These are phyloP conservation scores for Colletotrichum plurivorum DNA, from an alignment of 2,329 filamentous ascomycete genomes.

Conservation along the genomic window DNA sequence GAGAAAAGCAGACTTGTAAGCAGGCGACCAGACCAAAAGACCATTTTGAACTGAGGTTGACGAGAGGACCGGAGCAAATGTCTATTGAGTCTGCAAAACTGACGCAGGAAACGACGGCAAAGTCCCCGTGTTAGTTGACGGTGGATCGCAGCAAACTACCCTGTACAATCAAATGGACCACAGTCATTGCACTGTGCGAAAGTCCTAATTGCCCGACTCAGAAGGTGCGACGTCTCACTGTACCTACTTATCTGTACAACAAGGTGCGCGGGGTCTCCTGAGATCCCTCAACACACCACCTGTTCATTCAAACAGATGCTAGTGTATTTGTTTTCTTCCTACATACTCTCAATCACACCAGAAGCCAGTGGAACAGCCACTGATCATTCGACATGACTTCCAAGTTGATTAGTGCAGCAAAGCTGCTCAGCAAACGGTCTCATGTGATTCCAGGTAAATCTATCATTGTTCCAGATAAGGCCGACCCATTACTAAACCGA, in stretches of 20 bases:
- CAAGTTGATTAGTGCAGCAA: constrained; percentile 52
- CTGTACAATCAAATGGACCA: background rate
- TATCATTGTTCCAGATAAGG: background rate
- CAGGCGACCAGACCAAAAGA: no score
- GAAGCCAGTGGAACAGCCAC: background rate
- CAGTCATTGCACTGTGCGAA: constrained; percentile 19
- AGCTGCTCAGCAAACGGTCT: constrained; percentile 57
- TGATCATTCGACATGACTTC: constrained; percentile 27
- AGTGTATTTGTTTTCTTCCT: background rate
- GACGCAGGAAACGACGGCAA: no score
- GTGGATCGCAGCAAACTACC: background rate
- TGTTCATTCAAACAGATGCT: background rate
- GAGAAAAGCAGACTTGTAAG: no score
- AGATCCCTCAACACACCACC: background rate
- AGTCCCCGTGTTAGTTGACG: background rate
- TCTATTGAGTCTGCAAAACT: no score
- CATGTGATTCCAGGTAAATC: constrained; percentile 54
- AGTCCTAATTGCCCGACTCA: constrained; percentile 18
- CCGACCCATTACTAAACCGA: background rate
- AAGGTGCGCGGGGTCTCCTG: constrained; percentile 26
- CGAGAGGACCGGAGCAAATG: no score
- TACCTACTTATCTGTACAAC: constrained; percentile 21
- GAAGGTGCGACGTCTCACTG: constrained; percentile 36
- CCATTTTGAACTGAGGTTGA: no score
- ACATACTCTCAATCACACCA: background rate